A percentile compares a stretch with the other conserved stretches of the same genome.
These are phyloP conservation scores for Arabidopsis suecica DNA, from an alignment of 345 rosid genomes.

Conservation along the genomic window DNA sequence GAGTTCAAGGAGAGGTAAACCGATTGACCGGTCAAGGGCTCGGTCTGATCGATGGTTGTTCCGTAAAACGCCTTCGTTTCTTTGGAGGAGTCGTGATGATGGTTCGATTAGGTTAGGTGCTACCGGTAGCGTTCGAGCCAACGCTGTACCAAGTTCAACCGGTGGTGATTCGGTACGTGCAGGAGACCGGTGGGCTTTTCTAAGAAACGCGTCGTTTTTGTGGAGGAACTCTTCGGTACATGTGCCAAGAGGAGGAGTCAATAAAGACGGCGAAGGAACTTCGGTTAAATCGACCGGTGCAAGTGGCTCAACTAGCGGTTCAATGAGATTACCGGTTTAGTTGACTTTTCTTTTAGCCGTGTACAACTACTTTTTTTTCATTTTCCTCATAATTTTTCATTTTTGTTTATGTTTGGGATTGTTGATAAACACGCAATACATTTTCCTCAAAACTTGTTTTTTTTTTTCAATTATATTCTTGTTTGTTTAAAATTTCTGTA, in stretches of 20 bases:
- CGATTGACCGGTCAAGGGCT: conserved; percentile 36
- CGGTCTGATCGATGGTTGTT: conserved; percentile 46
- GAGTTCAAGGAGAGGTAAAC: conserved; percentile 44
- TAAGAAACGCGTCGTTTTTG: conserved; percentile 53
- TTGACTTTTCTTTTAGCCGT: conserved; percentile 5
- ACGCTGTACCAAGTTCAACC: conserved; percentile 28
- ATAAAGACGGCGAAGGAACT: conserved; percentile 45
- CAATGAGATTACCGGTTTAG: conserved; percentile 64
- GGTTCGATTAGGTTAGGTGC: conserved; percentile 46
- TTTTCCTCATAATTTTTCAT: background rate
- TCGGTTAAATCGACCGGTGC: conserved; percentile 44
- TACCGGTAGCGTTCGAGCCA: conserved; percentile 38
- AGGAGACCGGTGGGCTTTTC: conserved; percentile 65
- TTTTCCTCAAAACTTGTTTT: too few species aligned
- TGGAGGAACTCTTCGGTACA: conserved; percentile 58
- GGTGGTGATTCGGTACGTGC: conserved; percentile 44
- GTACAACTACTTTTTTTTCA: background rate
- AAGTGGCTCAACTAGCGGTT: conserved; percentile 29
- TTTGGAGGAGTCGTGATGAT: conserved; percentile 44
- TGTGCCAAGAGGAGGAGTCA: conserved; percentile 55
- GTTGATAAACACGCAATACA: conserved; percentile 32
- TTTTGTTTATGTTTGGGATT: conserved; percentile 28
- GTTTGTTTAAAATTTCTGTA: conserved; percentile 6
- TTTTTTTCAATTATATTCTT: too few species aligned
- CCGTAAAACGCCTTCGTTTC: conserved; percentile 47